Evolutionary conservation across 345 rosid genomes (phyloP).

Genomic region (Hevea brasiliensis): DNA sequence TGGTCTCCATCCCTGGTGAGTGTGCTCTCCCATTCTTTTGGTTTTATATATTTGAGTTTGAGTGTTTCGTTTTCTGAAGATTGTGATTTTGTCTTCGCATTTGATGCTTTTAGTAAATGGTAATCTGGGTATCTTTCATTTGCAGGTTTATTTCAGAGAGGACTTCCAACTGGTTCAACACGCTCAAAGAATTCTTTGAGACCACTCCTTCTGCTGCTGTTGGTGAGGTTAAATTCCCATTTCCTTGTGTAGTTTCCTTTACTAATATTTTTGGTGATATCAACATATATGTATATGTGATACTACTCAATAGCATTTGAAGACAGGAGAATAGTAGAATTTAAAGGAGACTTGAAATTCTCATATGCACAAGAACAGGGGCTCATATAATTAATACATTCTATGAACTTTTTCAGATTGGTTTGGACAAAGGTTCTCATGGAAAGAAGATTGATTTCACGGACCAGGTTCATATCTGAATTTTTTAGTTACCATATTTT

Average conservation of each 20-base stretch:
- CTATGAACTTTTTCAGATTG: constrained; percentile 49
- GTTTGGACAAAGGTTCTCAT: constrained; percentile 85
- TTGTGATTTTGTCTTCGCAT: neutral
- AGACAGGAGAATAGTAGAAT: neutral
- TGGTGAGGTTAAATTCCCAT: constrained; percentile 62
- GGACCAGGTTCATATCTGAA: constrained; percentile 54
- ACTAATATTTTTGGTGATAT: neutral
- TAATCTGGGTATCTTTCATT: neutral
- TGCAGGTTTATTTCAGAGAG: constrained; percentile 66
- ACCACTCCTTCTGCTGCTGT: constrained; percentile 82
- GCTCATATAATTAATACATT: constrained; percentile 1
- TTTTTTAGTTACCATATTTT: neutral
- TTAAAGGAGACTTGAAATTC: neutral
- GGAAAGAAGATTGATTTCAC: constrained; percentile 72
- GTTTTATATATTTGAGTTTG: neutral
- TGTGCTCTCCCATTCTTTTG: neutral
- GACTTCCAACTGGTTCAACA: constrained; percentile 69
- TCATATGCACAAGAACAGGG: neutral
- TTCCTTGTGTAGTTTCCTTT: neutral
- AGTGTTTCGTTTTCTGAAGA: no score
- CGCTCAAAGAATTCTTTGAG: constrained; percentile 62
- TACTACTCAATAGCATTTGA: neutral
- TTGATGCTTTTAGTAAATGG: neutral
- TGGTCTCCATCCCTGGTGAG: constrained; percentile 90
- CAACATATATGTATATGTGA: no score